Evolutionary conservation across 345 rosid genomes (phyloP).

Genomic region (Camelina sativa): DNA sequence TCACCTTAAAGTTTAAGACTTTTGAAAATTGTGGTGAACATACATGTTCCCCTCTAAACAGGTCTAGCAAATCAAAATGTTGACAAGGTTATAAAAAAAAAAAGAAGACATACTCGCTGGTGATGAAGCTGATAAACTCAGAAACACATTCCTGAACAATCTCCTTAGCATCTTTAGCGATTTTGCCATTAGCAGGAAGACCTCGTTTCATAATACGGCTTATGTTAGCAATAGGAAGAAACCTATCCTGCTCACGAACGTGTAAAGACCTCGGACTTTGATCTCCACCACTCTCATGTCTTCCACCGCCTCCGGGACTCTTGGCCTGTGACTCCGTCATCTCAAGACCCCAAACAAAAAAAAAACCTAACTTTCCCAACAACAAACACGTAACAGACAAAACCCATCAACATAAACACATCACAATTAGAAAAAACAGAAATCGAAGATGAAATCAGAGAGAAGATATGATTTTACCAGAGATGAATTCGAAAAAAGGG

Average conservation of each 20-base stretch:
- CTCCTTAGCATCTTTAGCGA: slow-evolving; percentile 98
- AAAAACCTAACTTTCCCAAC: slow-evolving; percentile 36
- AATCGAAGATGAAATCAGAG: slow-evolving; percentile 1
- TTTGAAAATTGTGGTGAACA: neutral
- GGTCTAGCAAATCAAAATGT: neutral
- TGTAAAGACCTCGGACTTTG: slow-evolving; percentile 73
- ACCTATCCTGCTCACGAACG: slow-evolving; percentile 93
- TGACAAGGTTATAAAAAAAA: neutral
- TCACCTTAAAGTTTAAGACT: slow-evolving; percentile 19
- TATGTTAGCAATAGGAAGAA: slow-evolving; percentile 90
- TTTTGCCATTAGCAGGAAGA: slow-evolving; percentile 90
- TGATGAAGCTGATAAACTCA: slow-evolving; percentile 94
- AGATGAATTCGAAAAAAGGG: slow-evolving; percentile 57
- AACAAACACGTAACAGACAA: neutral
- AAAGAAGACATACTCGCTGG: slow-evolving; percentile 76
- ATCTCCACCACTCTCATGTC: slow-evolving; percentile 91
- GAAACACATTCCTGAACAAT: slow-evolving; percentile 96
- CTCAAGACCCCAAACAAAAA: neutral
- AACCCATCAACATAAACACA: slow-evolving; percentile 26
- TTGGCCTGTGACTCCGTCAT: slow-evolving; percentile 51
- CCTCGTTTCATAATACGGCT: slow-evolving; percentile 95
- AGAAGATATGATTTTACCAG: slow-evolving; percentile 22
- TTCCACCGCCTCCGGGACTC: slow-evolving; percentile 69
- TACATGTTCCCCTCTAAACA: slow-evolving; percentile 4
- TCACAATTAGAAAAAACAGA: slow-evolving; percentile 19